Evolutionary conservation across 306 rosid species (phyloP).

Genomic region (Styphnolobium japonicum): DNA sequence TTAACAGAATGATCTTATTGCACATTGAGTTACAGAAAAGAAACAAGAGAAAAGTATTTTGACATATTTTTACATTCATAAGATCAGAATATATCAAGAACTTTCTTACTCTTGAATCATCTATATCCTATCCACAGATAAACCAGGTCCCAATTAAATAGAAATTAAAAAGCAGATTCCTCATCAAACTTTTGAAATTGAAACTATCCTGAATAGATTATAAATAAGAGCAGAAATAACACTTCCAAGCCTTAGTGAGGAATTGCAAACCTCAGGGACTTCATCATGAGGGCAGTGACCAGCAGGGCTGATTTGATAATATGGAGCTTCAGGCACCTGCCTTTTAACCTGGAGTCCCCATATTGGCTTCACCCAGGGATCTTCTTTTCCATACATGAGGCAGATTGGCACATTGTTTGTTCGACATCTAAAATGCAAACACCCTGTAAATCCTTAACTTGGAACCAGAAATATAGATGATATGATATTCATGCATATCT

Average conservation of each 20-base stretch:
- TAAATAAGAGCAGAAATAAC: background rate
- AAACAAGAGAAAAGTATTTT: background rate
- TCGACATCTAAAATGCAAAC: slow-evolving; percentile 51
- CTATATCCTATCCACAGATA: background rate
- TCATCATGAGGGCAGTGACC: slow-evolving; percentile 99
- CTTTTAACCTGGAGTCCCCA: slow-evolving; percentile 81
- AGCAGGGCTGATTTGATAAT: slow-evolving; percentile 90
- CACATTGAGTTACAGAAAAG: background rate
- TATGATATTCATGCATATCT: background rate
- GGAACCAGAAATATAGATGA: background rate
- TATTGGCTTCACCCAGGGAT: slow-evolving; percentile 91
- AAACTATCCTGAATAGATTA: background rate
- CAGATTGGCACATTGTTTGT: slow-evolving; percentile 61
- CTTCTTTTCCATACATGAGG: slow-evolving; percentile 94
- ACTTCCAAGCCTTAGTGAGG: background rate
- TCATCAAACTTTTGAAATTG: background rate
- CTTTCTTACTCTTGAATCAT: background rate
- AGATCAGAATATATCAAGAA: background rate
- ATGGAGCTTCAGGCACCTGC: slow-evolving; percentile 80
- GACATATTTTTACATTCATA: background rate
- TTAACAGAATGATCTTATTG: background rate
- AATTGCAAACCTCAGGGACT: slow-evolving; percentile 84
- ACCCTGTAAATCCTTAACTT: background rate
- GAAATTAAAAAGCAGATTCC: background rate
- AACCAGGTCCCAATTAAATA: background rate